Base-by-base conservation (phyloP, 345 rosid species). In the Pugionium cornutum region DNA sequence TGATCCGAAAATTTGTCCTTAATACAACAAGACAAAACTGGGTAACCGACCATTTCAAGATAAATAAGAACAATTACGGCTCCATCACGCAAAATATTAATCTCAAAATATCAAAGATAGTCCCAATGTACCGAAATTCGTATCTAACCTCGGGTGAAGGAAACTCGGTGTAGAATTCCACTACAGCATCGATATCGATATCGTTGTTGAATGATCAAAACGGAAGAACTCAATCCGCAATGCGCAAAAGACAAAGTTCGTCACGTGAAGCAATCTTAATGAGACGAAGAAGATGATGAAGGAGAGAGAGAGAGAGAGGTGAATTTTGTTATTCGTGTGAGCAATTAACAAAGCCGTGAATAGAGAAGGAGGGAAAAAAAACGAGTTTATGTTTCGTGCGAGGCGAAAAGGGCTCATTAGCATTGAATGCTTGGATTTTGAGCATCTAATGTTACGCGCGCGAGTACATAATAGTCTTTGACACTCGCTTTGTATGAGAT, bases 331-430 rank as follows among this genome's bases (percentile, higher is more conserved):
- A 86, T 82, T 83, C 67, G 55, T 35, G 79, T 71, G 78, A 65
- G 83, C 33, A 30, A 6, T 44, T 48, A 82, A 87, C 88, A 78
- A 87, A 75, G 82, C 62, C 77, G 51, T 40, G 46, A 41, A 46
- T 42, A 49, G 47, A 65, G 64, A 7, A 36, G 45, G 64, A 53
- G 70, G 61, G 18, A 70, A 42, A 43, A 27, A 58, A 60, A 2
- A 27, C 41, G 56, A 61, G 64, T 63, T 46, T 70, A 10, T 61
- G 62, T 43, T 61, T 43, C 54, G 61, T 53, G 68, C 18, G 33
- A 37, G 6, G 33, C 8, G 6, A 40, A 44, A 39, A 46, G 57
- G 52, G 39, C 33, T 44, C 55, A 48, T 9, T 68, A 5, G 52
- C 60, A 59, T 41, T 69, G 2, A 64, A 71, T 55, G 75, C 65